phyloP scores from a whole-genome alignment of 1,139 yeast species.

The Geotrichum restrictum region DNA sequence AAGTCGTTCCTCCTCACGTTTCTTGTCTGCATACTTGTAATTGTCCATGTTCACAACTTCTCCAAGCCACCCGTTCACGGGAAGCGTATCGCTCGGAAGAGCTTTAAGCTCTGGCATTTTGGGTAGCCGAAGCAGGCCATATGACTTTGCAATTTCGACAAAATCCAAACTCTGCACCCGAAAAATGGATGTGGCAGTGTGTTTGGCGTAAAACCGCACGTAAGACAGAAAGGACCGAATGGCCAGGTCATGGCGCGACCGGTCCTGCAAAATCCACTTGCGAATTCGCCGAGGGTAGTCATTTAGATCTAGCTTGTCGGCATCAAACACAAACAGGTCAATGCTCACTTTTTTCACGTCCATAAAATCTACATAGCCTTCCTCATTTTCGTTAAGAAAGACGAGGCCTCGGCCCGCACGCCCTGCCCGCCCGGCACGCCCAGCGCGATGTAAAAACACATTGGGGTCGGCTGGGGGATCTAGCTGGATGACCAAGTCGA shows the following conservation, averaged over 20 bases:
- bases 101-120: slow-evolving; percentile 85
- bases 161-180: slow-evolving; percentile 69
- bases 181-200: slow-evolving; percentile 87
- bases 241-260: slow-evolving; percentile 77
- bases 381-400: slow-evolving; percentile 70
- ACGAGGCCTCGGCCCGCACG: slow-evolving; percentile 74
- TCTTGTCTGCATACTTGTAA: slow-evolving; percentile 59
- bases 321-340: slow-evolving; percentile 39
- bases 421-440: slow-evolving; percentile 90
- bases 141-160: slow-evolving; percentile 65
- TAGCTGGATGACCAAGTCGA: slow-evolving; percentile 78
- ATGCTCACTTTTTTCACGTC: slow-evolving; percentile 64
- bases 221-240: slow-evolving; percentile 80
- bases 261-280: slow-evolving; percentile 62
- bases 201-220: slow-evolving; percentile 78
- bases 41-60: slow-evolving; percentile 52
- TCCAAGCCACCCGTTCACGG: slow-evolving; percentile 66
- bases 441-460: slow-evolving; percentile 82
- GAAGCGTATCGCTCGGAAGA: slow-evolving; percentile 43
- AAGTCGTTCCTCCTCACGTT: slow-evolving; percentile 60
- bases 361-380: slow-evolving; percentile 77
- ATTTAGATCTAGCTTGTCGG: slow-evolving; percentile 20
- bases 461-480: slow-evolving; percentile 93
- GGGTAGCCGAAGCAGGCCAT: slow-evolving; percentile 80
- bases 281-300: slow-evolving; percentile 38